Conservation (phyloP, 2,329 filamentous ascomycete species). For the Botrytis sinoallii region DNA sequence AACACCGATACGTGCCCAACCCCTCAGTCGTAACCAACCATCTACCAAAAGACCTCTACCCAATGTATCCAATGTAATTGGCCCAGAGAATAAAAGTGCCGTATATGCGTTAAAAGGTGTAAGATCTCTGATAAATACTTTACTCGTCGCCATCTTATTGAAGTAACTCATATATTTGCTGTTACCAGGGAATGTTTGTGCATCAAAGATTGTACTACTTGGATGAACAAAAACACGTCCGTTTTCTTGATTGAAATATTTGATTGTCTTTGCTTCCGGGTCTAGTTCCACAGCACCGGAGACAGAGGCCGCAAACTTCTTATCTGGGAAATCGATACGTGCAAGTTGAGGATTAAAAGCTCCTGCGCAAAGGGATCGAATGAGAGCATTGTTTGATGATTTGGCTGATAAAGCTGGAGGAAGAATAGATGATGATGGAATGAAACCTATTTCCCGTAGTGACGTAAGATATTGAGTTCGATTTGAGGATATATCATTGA, state of each 20-base stretch:
- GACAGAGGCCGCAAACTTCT: conserved; percentile 86
- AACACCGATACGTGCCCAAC: conserved; percentile 94
- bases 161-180: conserved; percentile 86
- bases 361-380: conserved; percentile 44
- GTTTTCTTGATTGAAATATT: conserved; percentile 84
- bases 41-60: conserved; percentile 87
- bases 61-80: conserved; percentile 80
- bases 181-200: conserved; percentile 71
- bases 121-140: conserved; percentile 86
- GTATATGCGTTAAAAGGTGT: conserved; percentile 92
- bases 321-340: conserved; percentile 88
- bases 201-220: conserved; percentile 79
- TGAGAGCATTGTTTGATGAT: conserved; percentile 41
- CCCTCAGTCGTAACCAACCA: conserved; percentile 80
- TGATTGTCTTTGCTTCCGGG: conserved; percentile 86
- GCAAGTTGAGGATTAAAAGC: conserved; percentile 75
- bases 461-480: conserved; percentile 81
- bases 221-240: conserved; percentile 92
- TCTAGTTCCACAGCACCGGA: conserved; percentile 90
- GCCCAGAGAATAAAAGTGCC: conserved; percentile 81
- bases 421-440: conserved; percentile 43
- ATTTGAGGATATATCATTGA: conserved; percentile 86
- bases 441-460: conserved; percentile 80
- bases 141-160: conserved; percentile 84
- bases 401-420: conserved; percentile 46